These are phyloP conservation scores for Arabidopsis lyrata DNA, from an alignment of 441 rosid species.

Conservation along the genomic window DNA sequence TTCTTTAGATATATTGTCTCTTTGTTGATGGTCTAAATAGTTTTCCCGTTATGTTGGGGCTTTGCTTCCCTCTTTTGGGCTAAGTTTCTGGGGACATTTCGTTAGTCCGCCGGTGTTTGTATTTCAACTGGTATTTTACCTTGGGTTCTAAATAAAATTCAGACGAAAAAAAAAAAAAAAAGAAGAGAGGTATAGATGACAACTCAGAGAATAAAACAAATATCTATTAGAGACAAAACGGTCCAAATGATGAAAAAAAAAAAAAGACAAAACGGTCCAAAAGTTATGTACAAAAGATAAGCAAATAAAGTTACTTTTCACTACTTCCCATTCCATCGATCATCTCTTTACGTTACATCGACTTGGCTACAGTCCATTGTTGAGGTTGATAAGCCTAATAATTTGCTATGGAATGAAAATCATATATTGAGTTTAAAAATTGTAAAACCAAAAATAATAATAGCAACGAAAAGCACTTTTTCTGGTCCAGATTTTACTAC, in stretches of 20 bases:
- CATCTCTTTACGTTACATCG: background rate
- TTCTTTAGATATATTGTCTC: too few relatives aligned
- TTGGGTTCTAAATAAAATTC: too few relatives aligned
- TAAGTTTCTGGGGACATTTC: too few relatives aligned
- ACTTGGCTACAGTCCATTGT: background rate
- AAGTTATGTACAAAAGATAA: slow-evolving; percentile 1
- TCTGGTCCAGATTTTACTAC: background rate
- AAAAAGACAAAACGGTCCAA: slow-evolving; percentile 16
- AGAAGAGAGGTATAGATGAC: background rate
- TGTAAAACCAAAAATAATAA: background rate
- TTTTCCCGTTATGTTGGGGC: too few relatives aligned
- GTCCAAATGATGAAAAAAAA: too few relatives aligned
- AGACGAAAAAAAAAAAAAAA: too few relatives aligned
- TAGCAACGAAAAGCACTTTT: background rate
- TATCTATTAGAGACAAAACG: background rate
- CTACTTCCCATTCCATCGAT: background rate
- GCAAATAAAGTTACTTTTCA: slow-evolving; percentile 8
- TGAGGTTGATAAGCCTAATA: background rate
- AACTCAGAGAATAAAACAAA: background rate
- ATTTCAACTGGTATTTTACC: too few relatives aligned
- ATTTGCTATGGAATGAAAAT: background rate
- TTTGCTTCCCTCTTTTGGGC: too few relatives aligned
- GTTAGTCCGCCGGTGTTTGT: too few relatives aligned
- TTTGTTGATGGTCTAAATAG: too few relatives aligned
- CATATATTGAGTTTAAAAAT: background rate